phyloP scores from a whole-genome alignment of 306 rosid genomes.

The Dryas octopetala region DNA sequence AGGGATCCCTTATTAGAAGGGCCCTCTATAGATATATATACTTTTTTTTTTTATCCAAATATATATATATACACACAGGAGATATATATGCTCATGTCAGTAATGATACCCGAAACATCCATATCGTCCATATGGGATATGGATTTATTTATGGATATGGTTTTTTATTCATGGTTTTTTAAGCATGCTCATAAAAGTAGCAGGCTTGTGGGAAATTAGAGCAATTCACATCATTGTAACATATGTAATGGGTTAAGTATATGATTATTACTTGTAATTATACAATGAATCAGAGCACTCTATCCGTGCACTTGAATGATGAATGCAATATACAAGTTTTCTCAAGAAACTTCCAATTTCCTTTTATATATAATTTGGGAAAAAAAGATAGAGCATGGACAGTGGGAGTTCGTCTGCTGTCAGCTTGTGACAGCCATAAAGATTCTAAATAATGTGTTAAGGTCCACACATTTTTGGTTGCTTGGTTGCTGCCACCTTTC shows the following conservation, averaged over 20 bases:
- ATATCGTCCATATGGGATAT: too few species aligned
- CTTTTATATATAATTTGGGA: background rate
- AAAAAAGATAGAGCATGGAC: background rate
- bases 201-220: too few species aligned
- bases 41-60: too few species aligned
- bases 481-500: background rate
- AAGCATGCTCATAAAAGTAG: too few species aligned
- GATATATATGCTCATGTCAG: too few species aligned
- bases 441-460: constrained; percentile 5
- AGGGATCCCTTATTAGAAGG: too few species aligned
- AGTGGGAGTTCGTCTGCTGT: constrained; percentile 4
- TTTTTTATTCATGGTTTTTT: too few species aligned
- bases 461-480: constrained; percentile 15
- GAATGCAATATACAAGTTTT: background rate
- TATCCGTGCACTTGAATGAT: background rate
- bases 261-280: background rate
- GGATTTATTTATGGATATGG: too few species aligned
- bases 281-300: background rate
- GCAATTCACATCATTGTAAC: background rate
- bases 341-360: background rate
- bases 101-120: too few species aligned
- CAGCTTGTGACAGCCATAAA: background rate
- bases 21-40: too few species aligned
- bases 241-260: background rate
- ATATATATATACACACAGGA: too few species aligned